A percentile compares a stretch with the other conserved stretches of the same genome.
phyloP scores from a whole-genome alignment of 2,329 filamentous ascomycete species.

The Monilinia fructicola region DNA sequence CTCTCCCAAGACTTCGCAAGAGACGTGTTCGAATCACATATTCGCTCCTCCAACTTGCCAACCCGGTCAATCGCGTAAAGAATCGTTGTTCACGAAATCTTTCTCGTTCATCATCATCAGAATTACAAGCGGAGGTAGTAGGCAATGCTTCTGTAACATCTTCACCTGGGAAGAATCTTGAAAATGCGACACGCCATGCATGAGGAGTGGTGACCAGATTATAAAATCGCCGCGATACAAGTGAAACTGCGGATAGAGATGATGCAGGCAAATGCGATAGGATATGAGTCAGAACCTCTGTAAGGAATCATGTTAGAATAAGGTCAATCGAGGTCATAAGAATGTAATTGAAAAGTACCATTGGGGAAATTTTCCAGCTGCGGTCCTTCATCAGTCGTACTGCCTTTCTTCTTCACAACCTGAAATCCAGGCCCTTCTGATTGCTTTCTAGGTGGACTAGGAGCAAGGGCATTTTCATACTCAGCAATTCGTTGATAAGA shows the following conservation, averaged over 20 bases:
- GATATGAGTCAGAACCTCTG: conserved; percentile 90
- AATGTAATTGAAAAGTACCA: conserved; percentile 53
- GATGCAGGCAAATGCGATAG: conserved; percentile 86
- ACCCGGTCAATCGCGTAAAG: conserved; percentile 77
- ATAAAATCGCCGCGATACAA: conserved; percentile 87
- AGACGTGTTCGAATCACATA: conserved; percentile 87
- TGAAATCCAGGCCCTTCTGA: conserved; percentile 53
- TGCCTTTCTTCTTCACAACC: conserved; percentile 50
- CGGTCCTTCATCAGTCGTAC: conserved; percentile 30
- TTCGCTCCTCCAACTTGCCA: conserved; percentile 95
- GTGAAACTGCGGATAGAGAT: conserved; percentile 76
- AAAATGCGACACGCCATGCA: conserved; percentile 90
- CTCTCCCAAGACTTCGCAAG: conserved; percentile 75
- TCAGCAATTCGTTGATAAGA: conserved; percentile 52
- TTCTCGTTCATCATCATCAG: conserved; percentile 50
- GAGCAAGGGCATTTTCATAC: conserved; percentile 59
- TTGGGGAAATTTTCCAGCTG: conserved; percentile 66
- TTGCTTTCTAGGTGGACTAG: conserved; percentile 46
- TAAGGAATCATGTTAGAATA: conserved; percentile 32
- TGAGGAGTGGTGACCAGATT: conserved; percentile 84
- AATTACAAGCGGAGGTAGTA: conserved; percentile 30
- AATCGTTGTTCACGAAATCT: conserved; percentile 68
- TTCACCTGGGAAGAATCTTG: conserved; percentile 82
- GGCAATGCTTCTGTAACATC: conserved; percentile 48
- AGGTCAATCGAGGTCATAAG: neutral